These are phyloP conservation scores for Ogataea parapolymorpha DNA, from an alignment of 805 yeast species.

Conservation along the genomic window DNA sequence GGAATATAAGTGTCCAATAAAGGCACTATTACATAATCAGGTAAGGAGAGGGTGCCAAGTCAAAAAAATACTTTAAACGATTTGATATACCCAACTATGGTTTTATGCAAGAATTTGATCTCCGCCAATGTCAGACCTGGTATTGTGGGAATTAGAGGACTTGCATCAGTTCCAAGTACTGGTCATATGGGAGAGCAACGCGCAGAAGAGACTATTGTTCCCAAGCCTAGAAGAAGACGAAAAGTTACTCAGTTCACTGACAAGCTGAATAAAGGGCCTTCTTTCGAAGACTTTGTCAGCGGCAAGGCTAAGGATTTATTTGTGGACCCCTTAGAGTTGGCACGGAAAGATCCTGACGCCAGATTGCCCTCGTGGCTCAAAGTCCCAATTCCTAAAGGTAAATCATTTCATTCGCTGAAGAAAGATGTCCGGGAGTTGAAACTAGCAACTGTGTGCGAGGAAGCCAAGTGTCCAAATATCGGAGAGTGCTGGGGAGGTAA, in stretches of 20 bases:
- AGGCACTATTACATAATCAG: conserved; percentile 1
- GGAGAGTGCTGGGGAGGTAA: conserved; percentile 99
- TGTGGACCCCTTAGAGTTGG: conserved; percentile 74
- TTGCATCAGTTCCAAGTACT: conserved; percentile 1
- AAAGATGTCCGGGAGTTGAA: conserved; percentile 85
- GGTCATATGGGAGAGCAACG: background rate
- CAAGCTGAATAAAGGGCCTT: conserved; percentile 77
- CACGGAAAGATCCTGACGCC: conserved; percentile 62
- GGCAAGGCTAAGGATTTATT: conserved; percentile 71
- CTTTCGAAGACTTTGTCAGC: conserved; percentile 84
- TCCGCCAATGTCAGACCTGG: background rate
- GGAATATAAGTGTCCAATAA: conserved; percentile 5
- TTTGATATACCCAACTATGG: background rate
- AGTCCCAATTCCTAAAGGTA: conserved; percentile 96
- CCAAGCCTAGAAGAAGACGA: conserved; percentile 31
- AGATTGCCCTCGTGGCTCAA: conserved; percentile 91
- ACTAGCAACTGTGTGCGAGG: conserved; percentile 95
- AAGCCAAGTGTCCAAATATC: conserved; percentile 98
- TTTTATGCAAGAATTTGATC: background rate
- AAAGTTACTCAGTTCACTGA: conserved; percentile 65
- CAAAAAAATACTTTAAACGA: background rate
- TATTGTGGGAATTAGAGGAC: background rate
- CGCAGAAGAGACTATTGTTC: background rate
- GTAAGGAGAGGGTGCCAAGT: background rate
- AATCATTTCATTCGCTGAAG: conserved; percentile 73